Evolutionary conservation across 208 protist genomes (phyloP), one percentile per base, ranked within the genome.

Genomic region (Leptomonas pyrrhocoris): DNA sequence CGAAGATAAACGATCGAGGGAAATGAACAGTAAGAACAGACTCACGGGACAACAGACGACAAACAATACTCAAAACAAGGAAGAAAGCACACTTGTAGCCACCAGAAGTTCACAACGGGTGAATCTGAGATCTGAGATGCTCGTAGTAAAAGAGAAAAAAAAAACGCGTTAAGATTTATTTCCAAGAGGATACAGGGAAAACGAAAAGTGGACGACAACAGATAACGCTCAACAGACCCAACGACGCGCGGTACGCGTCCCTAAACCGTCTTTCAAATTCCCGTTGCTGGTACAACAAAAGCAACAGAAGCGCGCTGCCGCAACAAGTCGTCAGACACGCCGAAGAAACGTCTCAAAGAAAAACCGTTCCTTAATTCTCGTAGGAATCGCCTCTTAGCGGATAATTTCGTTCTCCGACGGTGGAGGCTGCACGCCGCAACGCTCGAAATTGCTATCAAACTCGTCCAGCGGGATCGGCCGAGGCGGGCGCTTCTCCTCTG

Each of bases 361-460:
- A 60, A 70, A n/a, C 18, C 16, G 18, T 3, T 59, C 2, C 15
- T 57, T 16, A 30, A 4, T 38, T 19, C 6, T 38, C 5, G 19
- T 31, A 5, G 13, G 19, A 31, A 38, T 15, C 51, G 31, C 7
- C 5, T 28, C 31, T 65, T 81, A 74, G 12, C 64, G 72, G 25
- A 85, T 73, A 34, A 90, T 84, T 31, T 88, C 88, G 31, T 61
- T 83, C 55, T 93, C 83, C 18, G 79, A 81, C 18, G 87, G 88
- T 42, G 84, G 85, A 3, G 75, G 62, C 54, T 85, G 76, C 15
- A 93, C 91, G 2, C 73, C 77, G 34, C 68, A 78, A 18, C 91
- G 84, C 28, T 80, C 71, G 65, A 81, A 90, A 13, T 73, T 49
- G 31, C 73, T 64, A 73, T 94, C 88, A 57, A 95, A 93, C 56